Evolutionary conservation across 139 green algal genomes (phyloP).

Genomic region (Chlamydomonas asymmetrica): DNA sequence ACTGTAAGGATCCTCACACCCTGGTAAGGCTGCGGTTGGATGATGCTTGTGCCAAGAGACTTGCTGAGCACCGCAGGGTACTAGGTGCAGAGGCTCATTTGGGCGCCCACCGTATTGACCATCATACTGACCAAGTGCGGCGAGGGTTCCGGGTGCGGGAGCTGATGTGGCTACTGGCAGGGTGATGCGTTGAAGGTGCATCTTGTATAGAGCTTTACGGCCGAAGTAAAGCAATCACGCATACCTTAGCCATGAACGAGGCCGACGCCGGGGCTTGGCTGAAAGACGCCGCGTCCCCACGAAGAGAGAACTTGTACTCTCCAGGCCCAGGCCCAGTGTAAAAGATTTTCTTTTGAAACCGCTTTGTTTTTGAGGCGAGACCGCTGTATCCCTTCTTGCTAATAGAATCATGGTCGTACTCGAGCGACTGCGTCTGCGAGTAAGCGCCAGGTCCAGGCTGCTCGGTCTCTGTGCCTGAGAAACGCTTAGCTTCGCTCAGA

Average conservation of each 20-base stretch:
- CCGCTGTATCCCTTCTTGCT: slow-evolving; percentile 18
- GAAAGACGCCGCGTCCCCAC: slow-evolving; percentile 12
- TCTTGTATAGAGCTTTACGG: no score
- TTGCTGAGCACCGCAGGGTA: no score
- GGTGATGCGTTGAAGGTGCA: no score
- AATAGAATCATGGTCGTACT: not conserved
- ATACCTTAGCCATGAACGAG: slow-evolving; percentile 14
- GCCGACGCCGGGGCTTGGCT: slow-evolving; percentile 4
- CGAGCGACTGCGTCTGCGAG: not conserved
- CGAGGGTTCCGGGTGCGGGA: no score
- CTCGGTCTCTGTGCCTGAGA: slow-evolving; percentile 4
- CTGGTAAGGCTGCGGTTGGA: no score
- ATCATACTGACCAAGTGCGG: no score
- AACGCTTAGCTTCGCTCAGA: slow-evolving; percentile 8
- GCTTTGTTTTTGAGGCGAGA: not conserved
- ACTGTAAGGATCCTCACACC: no score
- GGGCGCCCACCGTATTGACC: no score
- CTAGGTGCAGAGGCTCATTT: no score
- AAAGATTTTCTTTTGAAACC: not conserved
- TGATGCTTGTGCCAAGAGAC: no score
- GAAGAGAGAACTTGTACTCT: not conserved
- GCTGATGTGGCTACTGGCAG: no score
- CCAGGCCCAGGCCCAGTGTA: slow-evolving; percentile 15
- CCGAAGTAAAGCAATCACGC: no score
- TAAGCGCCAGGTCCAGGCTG: slow-evolving; percentile 16